A percentile compares a stretch with the other conserved stretches of the same genome.
Conservation (phyloP, 768 basidiomycete species). For the Gautieria morchelliformis region DNA sequence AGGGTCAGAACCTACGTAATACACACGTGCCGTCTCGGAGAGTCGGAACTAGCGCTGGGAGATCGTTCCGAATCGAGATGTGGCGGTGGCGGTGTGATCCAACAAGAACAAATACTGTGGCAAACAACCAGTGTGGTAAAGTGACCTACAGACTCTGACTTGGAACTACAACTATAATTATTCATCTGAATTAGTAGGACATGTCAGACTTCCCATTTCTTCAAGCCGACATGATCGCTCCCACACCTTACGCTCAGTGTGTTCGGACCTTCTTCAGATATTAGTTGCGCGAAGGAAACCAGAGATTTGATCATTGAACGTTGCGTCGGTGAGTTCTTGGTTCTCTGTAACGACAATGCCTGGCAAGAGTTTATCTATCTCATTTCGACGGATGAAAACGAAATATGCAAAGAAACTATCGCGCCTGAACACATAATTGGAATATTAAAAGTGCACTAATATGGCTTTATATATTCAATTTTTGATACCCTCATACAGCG, state of each 20-base stretch:
- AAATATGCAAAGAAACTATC: conserved; percentile 99
- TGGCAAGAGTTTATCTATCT: conserved; percentile 89
- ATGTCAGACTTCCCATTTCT: no score
- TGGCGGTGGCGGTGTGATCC: no score
- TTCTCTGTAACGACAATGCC: neutral
- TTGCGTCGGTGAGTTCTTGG: conserved; percentile 73
- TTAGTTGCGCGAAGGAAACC: conserved; percentile 90
- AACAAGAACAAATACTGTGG: no score
- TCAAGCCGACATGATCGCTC: conserved; percentile 13
- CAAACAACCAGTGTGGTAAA: no score
- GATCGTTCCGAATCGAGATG: no score
- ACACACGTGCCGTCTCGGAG: no score
- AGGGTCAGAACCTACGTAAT: no score
- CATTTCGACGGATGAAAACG: conserved; percentile 95
- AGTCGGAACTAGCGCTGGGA: no score
- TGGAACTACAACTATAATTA: no score
- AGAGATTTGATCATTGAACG: conserved; percentile 96
- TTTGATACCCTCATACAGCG: conserved; percentile 38
- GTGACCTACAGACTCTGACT: no score
- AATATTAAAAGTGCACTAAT: conserved; percentile 65
- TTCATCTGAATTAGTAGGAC: no score
- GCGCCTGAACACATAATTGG: conserved; percentile 93
- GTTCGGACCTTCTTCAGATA: conserved; percentile 79
- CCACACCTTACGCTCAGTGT: neutral
- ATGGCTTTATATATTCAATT: neutral